Evolutionary conservation across 495 filamentous ascomycete species (phyloP).

Genomic region (Aspergillus diversus): DNA sequence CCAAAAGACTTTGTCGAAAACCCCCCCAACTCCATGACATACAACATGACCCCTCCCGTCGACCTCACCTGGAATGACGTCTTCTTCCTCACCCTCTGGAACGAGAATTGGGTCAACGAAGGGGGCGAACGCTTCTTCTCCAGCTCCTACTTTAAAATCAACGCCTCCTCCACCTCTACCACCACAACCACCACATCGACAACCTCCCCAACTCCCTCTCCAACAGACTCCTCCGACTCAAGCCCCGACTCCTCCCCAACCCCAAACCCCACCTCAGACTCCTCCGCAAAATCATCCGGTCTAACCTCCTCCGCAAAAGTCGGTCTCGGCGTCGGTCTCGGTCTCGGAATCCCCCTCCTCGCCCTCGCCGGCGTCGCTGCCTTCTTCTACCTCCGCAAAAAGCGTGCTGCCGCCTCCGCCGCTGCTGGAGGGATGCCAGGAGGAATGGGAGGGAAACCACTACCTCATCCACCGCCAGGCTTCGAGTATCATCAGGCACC

Average conservation of each 20-base stretch:
- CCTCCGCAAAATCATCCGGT: neutral
- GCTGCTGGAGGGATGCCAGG: neutral
- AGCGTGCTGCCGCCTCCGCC: neutral
- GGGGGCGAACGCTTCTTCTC: slow-evolving; percentile 16
- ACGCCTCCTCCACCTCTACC: slow-evolving; percentile 10
- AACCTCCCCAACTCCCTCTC: slow-evolving; percentile 1
- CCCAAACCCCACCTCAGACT: neutral
- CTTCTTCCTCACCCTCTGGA: slow-evolving; percentile 24
- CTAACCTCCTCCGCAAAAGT: slow-evolving; percentile 18
- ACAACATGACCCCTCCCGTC: slow-evolving; percentile 19
- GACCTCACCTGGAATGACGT: slow-evolving; percentile 23
- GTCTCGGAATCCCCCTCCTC: slow-evolving; percentile 16
- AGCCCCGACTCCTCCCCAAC: neutral
- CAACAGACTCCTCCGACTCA: neutral
- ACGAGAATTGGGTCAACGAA: slow-evolving; percentile 13
- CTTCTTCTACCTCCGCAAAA: slow-evolving; percentile 9
- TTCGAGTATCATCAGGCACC: no score
- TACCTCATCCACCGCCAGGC: neutral
- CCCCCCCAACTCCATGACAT: slow-evolving; percentile 9
- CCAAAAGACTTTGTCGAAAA: slow-evolving; percentile 16
- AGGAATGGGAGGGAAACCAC: neutral
- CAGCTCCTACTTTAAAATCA: slow-evolving; percentile 21
- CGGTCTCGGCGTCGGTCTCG: slow-evolving; percentile 21
- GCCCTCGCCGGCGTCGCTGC: slow-evolving; percentile 12
- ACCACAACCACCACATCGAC: slow-evolving; percentile 10